A percentile compares a stretch with the other conserved stretches of the same genome.
Evolutionary conservation across 768 basidiomycete genomes (phyloP).

Genomic region (Russula griseocarnosa): DNA sequence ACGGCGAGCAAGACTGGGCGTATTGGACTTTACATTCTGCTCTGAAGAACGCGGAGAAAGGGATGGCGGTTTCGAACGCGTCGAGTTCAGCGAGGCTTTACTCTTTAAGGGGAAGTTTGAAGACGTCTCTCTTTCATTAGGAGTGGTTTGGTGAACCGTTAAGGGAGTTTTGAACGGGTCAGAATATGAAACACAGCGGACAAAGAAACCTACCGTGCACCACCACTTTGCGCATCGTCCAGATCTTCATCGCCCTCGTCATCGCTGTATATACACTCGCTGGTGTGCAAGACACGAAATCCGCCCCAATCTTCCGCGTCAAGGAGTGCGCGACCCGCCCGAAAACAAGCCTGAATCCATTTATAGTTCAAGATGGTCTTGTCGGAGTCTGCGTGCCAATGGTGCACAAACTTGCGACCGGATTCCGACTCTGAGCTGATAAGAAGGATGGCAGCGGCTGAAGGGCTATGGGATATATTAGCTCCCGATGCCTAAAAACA

Average conservation of each 20-base stretch:
- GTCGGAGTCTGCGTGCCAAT: slow-evolving; percentile 49
- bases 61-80: slow-evolving; percentile 3
- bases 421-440: slow-evolving; percentile 51
- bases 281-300: slow-evolving; percentile 19
- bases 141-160: not conserved
- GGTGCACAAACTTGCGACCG: slow-evolving; percentile 54
- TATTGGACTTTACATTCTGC: not conserved
- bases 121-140: not conserved
- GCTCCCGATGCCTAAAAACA: slow-evolving; percentile 51
- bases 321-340: slow-evolving; percentile 43
- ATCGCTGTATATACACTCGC: slow-evolving; percentile 28
- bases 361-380: slow-evolving; percentile 49
- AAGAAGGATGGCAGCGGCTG: slow-evolving; percentile 53
- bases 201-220: slow-evolving; percentile 1
- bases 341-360: slow-evolving; percentile 51
- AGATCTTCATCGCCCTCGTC: slow-evolving; percentile 10
- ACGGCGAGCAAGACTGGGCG: not conserved
- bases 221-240: slow-evolving; percentile 1
- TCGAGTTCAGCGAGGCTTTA: not conserved
- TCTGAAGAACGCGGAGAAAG: not conserved
- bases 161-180: not conserved
- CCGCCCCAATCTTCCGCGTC: slow-evolving; percentile 54
- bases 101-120: not conserved
- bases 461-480: slow-evolving; percentile 46
- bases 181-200: not conserved